Base-by-base conservation (phyloP, 2,329 filamentous ascomycete genomes). In the Cryphonectria carpinicola region DNA sequence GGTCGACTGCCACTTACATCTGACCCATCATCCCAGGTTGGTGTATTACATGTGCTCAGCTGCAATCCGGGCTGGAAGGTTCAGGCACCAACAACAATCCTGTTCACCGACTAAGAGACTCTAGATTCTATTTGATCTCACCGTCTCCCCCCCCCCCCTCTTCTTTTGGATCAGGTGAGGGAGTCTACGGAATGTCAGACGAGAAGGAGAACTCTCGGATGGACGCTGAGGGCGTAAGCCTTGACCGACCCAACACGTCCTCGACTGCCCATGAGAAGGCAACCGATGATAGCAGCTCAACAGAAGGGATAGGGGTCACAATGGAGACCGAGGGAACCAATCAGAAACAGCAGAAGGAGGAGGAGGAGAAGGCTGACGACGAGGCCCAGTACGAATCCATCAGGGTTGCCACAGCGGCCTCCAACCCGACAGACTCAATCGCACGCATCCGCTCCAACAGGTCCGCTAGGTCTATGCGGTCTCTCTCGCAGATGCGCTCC, bases 401-500 rank as follows among this genome's bases (percentile, higher is more conserved):
- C 66, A 76, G 75, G 65, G 65, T 74, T 54, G 70, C 65, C 65
- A 65, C 72, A 37, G 62, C 19, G 14, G 41, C 62, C 22, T 67
- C 61, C 35, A 60, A 66, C 49, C 64, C 65, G 5, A n/a, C 72
- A 37, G 63, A 43, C 41, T 64, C 74, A 14, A 46, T 67, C 22
- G 63, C 65, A 39, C 71, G 65, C 69, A 66, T 46, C 32, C 64
- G 65, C n/a, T 70, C 71, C 32, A 64, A 65, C 49, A 56, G 13
- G 22, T 68, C 69, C 14, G 25, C 43, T 13, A 61, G 63, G 32
- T 67, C 71, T 3, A 39, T 17, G 67, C 64, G 72, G 52, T 77
- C 79, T 8, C 68, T 81, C 1, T 74, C 75, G 60, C 76, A 77
- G 39, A 76, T 76, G 39, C 78, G 80, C 35, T 85, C 83, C 22